phyloP scores from a whole-genome alignment of 805 yeast species.

The Debaryomyces prosopidis region DNA sequence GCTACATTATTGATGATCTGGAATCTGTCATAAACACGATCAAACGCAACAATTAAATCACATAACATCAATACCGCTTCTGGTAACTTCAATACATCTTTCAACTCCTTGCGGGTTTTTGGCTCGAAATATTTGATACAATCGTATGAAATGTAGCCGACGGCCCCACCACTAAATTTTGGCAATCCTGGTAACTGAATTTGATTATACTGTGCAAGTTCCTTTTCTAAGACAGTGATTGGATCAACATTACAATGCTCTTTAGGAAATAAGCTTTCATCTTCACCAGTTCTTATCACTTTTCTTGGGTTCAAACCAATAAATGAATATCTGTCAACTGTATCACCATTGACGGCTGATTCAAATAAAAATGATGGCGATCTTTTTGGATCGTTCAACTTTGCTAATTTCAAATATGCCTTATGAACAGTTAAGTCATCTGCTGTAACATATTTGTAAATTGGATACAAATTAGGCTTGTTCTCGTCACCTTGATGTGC shows the following conservation, averaged over 20 bases:
- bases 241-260: constrained; percentile 71
- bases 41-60: constrained; percentile 88
- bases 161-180: constrained; percentile 89
- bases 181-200: constrained; percentile 84
- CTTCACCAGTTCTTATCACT: constrained; percentile 79
- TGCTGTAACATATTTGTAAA: constrained; percentile 70
- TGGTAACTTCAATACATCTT: constrained; percentile 82
- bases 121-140: constrained; percentile 98
- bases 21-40: constrained; percentile 89
- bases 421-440: constrained; percentile 85
- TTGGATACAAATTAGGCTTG: constrained; percentile 73
- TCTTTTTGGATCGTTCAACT: constrained; percentile 53
- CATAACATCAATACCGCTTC: constrained; percentile 91
- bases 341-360: constrained; percentile 86
- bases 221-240: constrained; percentile 67
- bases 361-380: constrained; percentile 81
- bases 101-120: constrained; percentile 68
- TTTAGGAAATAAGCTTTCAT: constrained; percentile 27
- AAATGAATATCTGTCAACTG: constrained; percentile 86
- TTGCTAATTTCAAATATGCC: constrained; percentile 82
- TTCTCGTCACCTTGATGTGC: constrained; percentile 9
- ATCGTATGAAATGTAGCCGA: constrained; percentile 94
- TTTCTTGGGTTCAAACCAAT: constrained; percentile 86
- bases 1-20: constrained; percentile 84
- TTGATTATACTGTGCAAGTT: constrained; percentile 62